Conservation (phyloP, 306 rosid genomes). For the Luffa acutangula region DNA sequence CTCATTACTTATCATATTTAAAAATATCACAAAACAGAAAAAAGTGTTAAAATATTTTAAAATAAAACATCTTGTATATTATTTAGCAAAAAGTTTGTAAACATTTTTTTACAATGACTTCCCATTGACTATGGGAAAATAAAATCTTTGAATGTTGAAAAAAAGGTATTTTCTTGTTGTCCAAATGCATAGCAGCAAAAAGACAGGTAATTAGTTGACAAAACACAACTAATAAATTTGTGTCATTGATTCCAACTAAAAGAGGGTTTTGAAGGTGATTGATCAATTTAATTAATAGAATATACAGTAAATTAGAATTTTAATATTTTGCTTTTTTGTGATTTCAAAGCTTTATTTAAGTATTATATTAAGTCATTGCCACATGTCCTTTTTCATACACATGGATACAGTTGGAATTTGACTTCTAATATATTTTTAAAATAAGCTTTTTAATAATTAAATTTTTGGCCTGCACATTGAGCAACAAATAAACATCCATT, state of each 20-base stretch:
- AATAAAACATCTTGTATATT: too few relatives aligned
- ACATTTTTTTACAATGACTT: background rate
- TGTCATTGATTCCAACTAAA: background rate
- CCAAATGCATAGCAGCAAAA: background rate
- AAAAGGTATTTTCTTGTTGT: background rate
- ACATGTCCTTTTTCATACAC: background rate
- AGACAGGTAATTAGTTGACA: background rate
- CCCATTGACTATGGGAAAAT: background rate
- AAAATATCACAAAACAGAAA: too few relatives aligned
- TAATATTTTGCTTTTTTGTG: too few relatives aligned
- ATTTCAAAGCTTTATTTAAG: background rate
- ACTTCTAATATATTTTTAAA: background rate
- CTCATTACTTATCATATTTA: too few relatives aligned
- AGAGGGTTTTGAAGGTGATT: background rate
- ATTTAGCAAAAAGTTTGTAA: too few relatives aligned
- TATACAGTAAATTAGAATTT: background rate
- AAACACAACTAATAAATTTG: background rate
- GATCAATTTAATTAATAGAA: background rate
- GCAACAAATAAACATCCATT: background rate
- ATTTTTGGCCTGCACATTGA: background rate
- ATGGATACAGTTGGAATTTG: constrained; percentile 3
- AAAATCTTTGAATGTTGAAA: too few relatives aligned
- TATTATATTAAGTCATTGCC: background rate
- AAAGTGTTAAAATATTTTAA: too few relatives aligned
- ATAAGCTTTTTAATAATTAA: background rate